phyloP scores from a whole-genome alignment of 1,284 basidiomycete species.

The Pseudozyma thailandica region DNA sequence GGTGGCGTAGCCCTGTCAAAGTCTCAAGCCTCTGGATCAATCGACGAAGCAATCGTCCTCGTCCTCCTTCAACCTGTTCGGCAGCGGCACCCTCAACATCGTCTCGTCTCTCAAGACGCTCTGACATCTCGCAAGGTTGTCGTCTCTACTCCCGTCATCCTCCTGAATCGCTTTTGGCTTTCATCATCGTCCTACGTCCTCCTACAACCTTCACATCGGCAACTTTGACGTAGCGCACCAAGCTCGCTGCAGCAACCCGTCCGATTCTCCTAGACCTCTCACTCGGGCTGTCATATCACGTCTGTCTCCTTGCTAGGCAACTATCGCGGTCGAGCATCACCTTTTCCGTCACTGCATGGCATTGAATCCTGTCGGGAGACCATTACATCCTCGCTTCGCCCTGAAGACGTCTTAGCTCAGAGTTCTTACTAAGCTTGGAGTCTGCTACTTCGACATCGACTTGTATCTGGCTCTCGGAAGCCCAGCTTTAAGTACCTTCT shows the following conservation, averaged over 20 bases:
- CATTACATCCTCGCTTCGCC: neutral
- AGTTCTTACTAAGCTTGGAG: neutral
- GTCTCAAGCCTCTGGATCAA: too few relatives aligned
- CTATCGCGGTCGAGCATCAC: too few relatives aligned
- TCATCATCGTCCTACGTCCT: constrained; percentile 3
- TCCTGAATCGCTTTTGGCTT: neutral
- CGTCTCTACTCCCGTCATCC: neutral
- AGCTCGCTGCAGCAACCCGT: neutral
- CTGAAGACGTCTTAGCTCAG: neutral
- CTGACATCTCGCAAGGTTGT: neutral
- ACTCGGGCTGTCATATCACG: too few relatives aligned
- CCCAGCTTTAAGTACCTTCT: neutral
- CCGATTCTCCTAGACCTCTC: neutral
- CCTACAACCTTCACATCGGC: constrained; percentile 16
- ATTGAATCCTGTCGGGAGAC: too few relatives aligned
- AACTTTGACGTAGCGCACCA: neutral
- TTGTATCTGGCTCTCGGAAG: neutral
- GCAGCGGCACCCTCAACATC: neutral
- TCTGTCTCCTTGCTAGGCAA: too few relatives aligned
- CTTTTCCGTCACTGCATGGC: too few relatives aligned
- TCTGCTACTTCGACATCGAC: neutral
- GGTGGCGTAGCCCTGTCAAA: neutral
- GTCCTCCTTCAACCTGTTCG: neutral
- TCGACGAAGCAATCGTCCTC: constrained; percentile 5
- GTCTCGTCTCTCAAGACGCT: too few relatives aligned